phyloP scores from a whole-genome alignment of 2,329 filamentous ascomycete genomes.

The Cladophialophora immunda region DNA sequence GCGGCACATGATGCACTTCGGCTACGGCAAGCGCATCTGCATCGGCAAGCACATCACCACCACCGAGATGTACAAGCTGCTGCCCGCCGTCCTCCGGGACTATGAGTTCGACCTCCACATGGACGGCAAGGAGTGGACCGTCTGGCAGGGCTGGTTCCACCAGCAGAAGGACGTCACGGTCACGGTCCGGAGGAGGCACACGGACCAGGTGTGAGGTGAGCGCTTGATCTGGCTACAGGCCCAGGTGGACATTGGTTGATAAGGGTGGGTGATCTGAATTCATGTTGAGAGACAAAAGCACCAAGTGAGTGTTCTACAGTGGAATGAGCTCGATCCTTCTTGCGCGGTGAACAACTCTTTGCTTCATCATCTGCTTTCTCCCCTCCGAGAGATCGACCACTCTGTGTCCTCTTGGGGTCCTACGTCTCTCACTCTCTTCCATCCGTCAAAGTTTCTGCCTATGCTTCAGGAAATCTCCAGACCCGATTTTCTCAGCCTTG shows the following conservation, averaged over 20 bases:
- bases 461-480: no score
- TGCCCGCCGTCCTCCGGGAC: conserved; percentile 36
- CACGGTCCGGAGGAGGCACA: conserved; percentile 19
- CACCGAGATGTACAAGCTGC: conserved; percentile 42
- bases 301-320: no score
- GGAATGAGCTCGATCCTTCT: no score
- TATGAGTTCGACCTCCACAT: conserved; percentile 31
- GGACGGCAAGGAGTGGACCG: conserved; percentile 26
- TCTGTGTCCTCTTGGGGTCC: no score
- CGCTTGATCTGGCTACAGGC: background rate
- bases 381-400: no score
- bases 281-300: no score
- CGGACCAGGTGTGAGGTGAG: conserved; percentile 12
- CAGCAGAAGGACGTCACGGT: conserved; percentile 33
- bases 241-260: background rate
- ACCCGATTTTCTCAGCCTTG: no score
- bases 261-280: background rate
- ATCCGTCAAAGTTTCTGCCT: no score
- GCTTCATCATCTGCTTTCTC: no score
- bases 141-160: conserved; percentile 33
- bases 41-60: conserved; percentile 41
- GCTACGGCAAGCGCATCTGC: conserved; percentile 36
- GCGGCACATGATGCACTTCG: conserved; percentile 36
- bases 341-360: no score
- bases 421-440: no score